Base-by-base conservation (phyloP, 2,329 filamentous ascomycete species). In the Cladophialophora yegresii region DNA sequence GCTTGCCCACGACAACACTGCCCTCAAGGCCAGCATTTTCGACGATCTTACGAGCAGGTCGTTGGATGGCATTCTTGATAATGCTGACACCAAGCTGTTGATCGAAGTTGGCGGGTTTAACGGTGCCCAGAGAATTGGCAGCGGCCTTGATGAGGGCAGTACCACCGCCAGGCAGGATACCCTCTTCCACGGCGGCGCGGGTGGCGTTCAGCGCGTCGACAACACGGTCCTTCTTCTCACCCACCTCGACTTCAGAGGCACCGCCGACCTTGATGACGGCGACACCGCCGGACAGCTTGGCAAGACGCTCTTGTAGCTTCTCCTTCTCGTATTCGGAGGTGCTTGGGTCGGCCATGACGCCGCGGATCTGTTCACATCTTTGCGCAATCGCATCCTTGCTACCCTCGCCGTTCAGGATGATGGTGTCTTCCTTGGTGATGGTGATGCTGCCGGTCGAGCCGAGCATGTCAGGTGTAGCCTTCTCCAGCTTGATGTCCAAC, bases 271-370 rank as follows among this genome's bases (percentile, higher is more conserved):
- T 97, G 86, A 99, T 98, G 81, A 99, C 95, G 73, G 95, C 95
- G 74, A 99, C 95, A 86, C 95, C 95, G 70, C 95, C 95, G 72
- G 95, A 98, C 72, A 99, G 91, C 89, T 99, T 99, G 73, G 95
- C 95, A 67, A 99, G 91, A 83, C 95, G 95, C 85, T 99, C 95
- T 84, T 98, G 95, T 71, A 99, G 91, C 88, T 99, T 99, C 90
- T 99, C 95, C 87, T 97, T 98, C 87, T 99, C 95, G 83, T 99
- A 99, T 77, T 99, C 95, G 55, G 93, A 97, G 70, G 95, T 99
- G 73, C 86, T 89, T 71, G 93, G 90, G 83, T 99, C 95, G 68
- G 84, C 85, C 84, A 97, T 96, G 81, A 98, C 92, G 72, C 93
- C 93, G 73, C 95, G 93, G 81, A 99, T 99, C 85, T 99, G 95